These are phyloP conservation scores for Stropharia rugosoannulata DNA, from an alignment of 768 basidiomycete genomes.

Conservation along the genomic window DNA sequence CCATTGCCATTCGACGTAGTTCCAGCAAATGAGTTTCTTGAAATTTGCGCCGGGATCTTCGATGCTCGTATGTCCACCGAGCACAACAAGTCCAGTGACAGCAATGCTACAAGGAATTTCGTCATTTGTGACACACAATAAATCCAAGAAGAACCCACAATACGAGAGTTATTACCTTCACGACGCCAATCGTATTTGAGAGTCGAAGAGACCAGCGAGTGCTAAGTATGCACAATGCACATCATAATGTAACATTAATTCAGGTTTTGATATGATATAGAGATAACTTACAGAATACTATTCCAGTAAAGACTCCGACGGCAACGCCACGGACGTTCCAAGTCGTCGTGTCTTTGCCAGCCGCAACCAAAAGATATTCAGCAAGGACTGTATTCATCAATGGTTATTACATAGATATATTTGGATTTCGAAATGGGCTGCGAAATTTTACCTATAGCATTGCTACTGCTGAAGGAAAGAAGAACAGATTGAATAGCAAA, in stretches of 20 bases:
- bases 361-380: constrained; percentile 33
- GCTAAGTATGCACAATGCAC: constrained; percentile 29
- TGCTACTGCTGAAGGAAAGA: constrained; percentile 36
- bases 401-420: not conserved
- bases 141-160: constrained; percentile 19
- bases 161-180: constrained; percentile 30
- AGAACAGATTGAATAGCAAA: constrained; percentile 43
- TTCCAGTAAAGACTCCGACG: constrained; percentile 29
- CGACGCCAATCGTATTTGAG: constrained; percentile 31
- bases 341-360: constrained; percentile 24
- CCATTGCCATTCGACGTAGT: constrained; percentile 50
- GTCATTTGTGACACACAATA: not conserved
- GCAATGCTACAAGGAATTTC: constrained; percentile 33
- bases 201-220: constrained; percentile 38
- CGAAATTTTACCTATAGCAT: constrained; percentile 30
- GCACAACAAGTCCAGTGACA: constrained; percentile 58
- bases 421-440: not conserved
- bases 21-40: constrained; percentile 52
- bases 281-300: constrained; percentile 26
- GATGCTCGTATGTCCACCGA: constrained; percentile 57
- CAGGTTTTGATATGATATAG: not conserved
- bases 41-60: constrained; percentile 59
- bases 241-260: not conserved
- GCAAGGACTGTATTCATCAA: constrained; percentile 27
- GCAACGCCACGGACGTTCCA: constrained; percentile 36